Percentiles rank a stretch among this genome's conserved stretches.
phyloP scores from a whole-genome alignment of 2,329 filamentous ascomycete genomes.

The Tolypocladium ovalisporum region DNA sequence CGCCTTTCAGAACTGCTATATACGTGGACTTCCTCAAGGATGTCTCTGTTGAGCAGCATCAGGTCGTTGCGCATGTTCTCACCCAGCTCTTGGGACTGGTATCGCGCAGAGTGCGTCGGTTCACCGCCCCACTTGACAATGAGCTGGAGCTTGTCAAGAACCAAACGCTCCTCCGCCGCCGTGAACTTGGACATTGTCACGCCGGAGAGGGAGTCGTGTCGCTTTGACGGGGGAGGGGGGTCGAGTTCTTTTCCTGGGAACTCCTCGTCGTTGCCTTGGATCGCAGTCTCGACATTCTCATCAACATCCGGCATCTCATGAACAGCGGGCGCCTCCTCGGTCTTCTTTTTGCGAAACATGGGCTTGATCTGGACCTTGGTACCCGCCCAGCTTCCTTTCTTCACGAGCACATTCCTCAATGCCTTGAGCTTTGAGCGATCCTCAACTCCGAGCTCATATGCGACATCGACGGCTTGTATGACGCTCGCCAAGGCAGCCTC shows the following conservation, averaged over 20 bases:
- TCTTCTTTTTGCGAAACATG: constrained; percentile 88
- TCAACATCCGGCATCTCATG: constrained; percentile 22
- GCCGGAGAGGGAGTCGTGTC: constrained; percentile 78
- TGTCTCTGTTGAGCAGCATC: constrained; percentile 82
- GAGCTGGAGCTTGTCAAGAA: constrained; percentile 90
- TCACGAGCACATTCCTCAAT: constrained; percentile 75
- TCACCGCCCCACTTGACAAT: constrained; percentile 99
- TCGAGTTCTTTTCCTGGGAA: constrained; percentile 9
- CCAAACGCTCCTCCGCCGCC: constrained; percentile 82
- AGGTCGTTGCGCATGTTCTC: constrained; percentile 94
- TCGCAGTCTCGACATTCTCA: constrained; percentile 15
- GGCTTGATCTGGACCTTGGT: constrained; percentile 99
- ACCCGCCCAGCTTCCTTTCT: constrained; percentile 88
- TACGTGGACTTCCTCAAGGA: constrained; percentile 84
- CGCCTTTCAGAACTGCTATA: constrained; percentile 93
- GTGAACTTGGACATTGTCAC: constrained; percentile 91
- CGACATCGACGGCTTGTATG: constrained; percentile 73
- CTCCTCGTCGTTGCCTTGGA: constrained; percentile 11
- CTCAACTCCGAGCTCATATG: constrained; percentile 69
- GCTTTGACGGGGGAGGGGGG: constrained; percentile 33
- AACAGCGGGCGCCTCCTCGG: constrained; percentile 39
- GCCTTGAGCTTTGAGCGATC: constrained; percentile 78
- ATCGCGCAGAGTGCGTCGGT: constrained; percentile 91
- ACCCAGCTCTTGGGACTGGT: constrained; percentile 90
- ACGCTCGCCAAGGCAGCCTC: constrained; percentile 84